Evolutionary conservation across 148 eudicot species (phyloP).

Genomic region (Fagopyrum tataricum): DNA sequence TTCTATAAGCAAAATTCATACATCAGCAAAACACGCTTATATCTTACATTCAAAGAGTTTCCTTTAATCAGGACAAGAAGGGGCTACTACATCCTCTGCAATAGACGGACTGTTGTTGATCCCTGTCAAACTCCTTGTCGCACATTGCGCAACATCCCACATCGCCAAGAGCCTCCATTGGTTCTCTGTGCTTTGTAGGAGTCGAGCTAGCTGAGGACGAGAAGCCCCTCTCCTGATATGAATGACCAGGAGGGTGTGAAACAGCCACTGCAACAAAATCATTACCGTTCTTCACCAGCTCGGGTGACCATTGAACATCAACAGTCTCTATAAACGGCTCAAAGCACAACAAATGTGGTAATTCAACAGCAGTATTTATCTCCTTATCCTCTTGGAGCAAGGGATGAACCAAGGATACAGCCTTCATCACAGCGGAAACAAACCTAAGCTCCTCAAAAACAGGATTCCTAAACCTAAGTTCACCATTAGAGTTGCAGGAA

Average conservation of each 20-base stretch:
- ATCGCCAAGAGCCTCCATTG: conserved; percentile 29
- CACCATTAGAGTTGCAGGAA: conserved; percentile 35
- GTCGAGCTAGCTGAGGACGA: conserved; percentile 40
- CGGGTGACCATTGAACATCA: conserved; percentile 58
- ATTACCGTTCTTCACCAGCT: conserved; percentile 26
- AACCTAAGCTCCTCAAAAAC: conserved; percentile 54
- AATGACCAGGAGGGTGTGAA: conserved; percentile 52
- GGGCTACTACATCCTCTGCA: conserved; percentile 32
- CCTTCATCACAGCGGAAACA: conserved; percentile 42
- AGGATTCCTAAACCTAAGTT: conserved; percentile 46
- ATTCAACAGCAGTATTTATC: conserved; percentile 21
- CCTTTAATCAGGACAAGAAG: conserved; percentile 2
- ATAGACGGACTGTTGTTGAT: conserved; percentile 28
- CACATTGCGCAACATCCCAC: conserved; percentile 42
- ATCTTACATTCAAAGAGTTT: background rate
- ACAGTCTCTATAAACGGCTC: conserved; percentile 67
- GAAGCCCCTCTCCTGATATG: conserved; percentile 36
- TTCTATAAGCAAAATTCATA: background rate
- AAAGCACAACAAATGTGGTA: conserved; percentile 27
- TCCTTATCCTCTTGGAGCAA: conserved; percentile 42
- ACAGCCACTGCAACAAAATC: conserved; percentile 59
- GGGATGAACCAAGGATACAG: conserved; percentile 46
- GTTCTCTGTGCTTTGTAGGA: conserved; percentile 34
- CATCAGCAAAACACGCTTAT: background rate
- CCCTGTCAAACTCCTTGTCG: conserved; percentile 35